Conservation (phyloP, 306 rosid species). For the Quercus aquifolioides region DNA sequence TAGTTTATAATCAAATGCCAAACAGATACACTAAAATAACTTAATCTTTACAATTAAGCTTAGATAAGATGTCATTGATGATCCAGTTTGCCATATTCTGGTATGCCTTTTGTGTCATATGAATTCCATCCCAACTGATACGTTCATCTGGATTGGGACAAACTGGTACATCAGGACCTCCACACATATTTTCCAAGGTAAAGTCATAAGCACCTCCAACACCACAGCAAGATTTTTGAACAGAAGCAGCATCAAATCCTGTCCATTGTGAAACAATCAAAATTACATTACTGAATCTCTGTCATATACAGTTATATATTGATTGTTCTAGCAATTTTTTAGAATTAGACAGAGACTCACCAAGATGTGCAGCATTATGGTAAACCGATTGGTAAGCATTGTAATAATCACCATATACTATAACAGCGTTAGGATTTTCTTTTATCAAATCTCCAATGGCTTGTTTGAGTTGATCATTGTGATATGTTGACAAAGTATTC, state of each 20-base stretch:
- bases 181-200: not conserved
- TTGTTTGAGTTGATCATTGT: slow-evolving; percentile 11
- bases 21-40: not conserved
- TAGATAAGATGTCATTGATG: slow-evolving; percentile 11
- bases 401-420: no score
- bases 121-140: slow-evolving; percentile 22
- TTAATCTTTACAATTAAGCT: not conserved
- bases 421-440: not conserved
- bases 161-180: not conserved
- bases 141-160: slow-evolving; percentile 4
- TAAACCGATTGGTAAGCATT: no score
- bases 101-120: slow-evolving; percentile 15
- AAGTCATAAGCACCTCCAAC: slow-evolving; percentile 13
- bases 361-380: no score
- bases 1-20: no score
- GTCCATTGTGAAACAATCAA: no score
- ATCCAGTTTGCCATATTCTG: slow-evolving; percentile 5
- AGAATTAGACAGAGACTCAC: no score
- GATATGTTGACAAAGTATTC: slow-evolving; percentile 8
- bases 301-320: no score
- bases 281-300: no score
- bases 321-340: no score
- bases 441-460: slow-evolving; percentile 3
- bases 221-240: slow-evolving; percentile 28
- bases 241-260: not conserved